Evolutionary conservation across 176 grass and related monocot species (phyloP).

Genomic region (Oryza coarctata): DNA sequence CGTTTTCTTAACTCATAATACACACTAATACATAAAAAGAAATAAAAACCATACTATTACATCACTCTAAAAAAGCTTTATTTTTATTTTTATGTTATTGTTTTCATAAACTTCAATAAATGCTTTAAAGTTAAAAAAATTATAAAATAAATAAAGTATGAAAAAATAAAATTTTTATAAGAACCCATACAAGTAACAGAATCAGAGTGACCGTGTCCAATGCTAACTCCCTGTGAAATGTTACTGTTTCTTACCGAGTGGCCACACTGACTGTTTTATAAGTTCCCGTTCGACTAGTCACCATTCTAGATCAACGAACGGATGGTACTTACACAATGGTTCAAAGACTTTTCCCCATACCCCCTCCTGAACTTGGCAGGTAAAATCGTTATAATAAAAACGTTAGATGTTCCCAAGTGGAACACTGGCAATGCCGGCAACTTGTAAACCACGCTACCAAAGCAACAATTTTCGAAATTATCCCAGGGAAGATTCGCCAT

Average conservation of each 20-base stretch:
- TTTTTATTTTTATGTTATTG: too few species aligned
- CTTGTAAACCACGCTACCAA: not conserved
- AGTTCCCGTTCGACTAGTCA: not conserved
- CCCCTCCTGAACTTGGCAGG: not conserved
- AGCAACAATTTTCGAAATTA: not conserved
- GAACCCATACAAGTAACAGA: not conserved
- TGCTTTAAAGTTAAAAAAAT: too few species aligned
- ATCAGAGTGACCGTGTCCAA: not conserved
- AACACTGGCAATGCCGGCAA: not conserved
- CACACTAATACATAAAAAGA: too few species aligned
- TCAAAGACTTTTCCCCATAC: not conserved
- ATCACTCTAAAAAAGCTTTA: too few species aligned
- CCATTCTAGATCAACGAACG: not conserved
- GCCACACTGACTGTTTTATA: not conserved
- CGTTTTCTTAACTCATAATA: not conserved
- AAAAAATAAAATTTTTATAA: too few species aligned
- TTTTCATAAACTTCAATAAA: too few species aligned
- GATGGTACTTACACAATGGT: not conserved
- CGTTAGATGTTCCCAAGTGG: not conserved
- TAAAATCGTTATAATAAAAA: not conserved
- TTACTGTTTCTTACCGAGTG: not conserved
- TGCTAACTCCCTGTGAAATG: not conserved
- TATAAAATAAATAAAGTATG: too few species aligned
- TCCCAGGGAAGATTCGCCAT: conserved; percentile 25
- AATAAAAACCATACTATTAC: too few species aligned